Evolutionary conservation across 768 basidiomycete genomes (phyloP).

Genomic region (Hygrophoropsis aurantiaca): DNA sequence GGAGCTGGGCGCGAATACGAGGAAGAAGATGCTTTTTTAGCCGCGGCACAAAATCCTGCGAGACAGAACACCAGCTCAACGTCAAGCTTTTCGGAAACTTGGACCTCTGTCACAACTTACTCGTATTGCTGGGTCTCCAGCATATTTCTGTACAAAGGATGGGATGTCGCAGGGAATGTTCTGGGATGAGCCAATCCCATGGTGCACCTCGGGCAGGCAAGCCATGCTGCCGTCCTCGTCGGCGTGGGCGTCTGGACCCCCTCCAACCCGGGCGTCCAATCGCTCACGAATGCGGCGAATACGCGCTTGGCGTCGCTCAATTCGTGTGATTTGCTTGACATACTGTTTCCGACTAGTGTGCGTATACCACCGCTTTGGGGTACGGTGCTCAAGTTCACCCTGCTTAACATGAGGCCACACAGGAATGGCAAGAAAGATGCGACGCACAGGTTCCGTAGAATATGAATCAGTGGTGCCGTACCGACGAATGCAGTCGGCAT

Average conservation of each 20-base stretch:
- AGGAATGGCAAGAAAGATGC: neutral
- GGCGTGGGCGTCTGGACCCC: conserved; percentile 1
- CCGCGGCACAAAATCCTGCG: conserved; percentile 8
- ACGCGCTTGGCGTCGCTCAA: conserved; percentile 1
- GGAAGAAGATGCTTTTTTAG: conserved; percentile 6
- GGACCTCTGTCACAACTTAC: conserved; percentile 6
- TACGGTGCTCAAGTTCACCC: conserved; percentile 12
- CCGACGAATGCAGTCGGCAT: conserved; percentile 1
- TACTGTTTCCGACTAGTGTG: neutral
- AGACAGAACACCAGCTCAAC: neutral
- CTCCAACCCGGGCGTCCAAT: no score
- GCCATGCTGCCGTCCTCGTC: neutral
- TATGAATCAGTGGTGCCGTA: conserved; percentile 38
- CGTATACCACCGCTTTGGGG: neutral
- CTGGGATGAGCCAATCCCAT: conserved; percentile 15
- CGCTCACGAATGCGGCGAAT: neutral
- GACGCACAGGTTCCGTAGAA: conserved; percentile 32
- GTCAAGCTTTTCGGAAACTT: neutral
- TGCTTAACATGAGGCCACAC: neutral
- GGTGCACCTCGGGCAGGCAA: conserved; percentile 8
- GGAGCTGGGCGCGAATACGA: conserved; percentile 2
- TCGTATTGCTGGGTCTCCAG: conserved; percentile 26
- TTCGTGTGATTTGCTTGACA: neutral
- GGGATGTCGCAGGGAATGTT: neutral
- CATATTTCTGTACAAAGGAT: conserved; percentile 2